Evolutionary conservation across 2,329 filamentous ascomycete genomes (phyloP), one percentile per base, ranked within the genome.

Genomic region (Dactylellina drechsleri): DNA sequence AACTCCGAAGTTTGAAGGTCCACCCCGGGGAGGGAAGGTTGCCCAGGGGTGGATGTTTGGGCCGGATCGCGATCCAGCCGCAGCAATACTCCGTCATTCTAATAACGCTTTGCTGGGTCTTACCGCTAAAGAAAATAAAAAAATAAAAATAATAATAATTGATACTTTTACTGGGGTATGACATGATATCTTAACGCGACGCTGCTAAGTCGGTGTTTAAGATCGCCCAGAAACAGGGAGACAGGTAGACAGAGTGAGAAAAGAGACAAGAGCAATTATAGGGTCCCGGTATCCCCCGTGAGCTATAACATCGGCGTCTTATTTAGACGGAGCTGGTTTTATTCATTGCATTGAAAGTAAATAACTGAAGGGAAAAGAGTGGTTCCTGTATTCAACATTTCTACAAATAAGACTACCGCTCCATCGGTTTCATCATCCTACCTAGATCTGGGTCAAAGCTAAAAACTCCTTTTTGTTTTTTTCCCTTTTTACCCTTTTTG

Each of bases 61-160:
- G 31, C 6, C 66, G 70, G 70, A 74, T 74, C 70, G 70, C 70
- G 70, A 74, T 74, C 70, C 57, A 47, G 56, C 60, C 16, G 15
- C 18, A 23, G 47, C 16, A n/a, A 47, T 10, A 36, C 31, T 36
- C 31, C 31, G 31, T 36, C 31, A 36, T 36, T 36, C 10, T 36
- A 36, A 36, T 36, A 23, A 36, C 31, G 31, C 31, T 7, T 36
- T 36, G 31, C 31, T 10, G 13, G 7, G 43, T 47, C 1, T 47
- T 47, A 13, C 15, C 13, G 15, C 16, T n/a, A 47, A 15, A n/a
- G 13, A 15, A 45, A 45, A 45, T 4, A 15, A 6, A 47, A 47
- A 47, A 15, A n/a, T 47, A 13, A 18, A 4, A 15, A 18, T 47
- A 18, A n/a, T 47, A 47, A 15, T 47, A 15, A 13, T 47, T 43